A percentile compares a stretch with the other conserved stretches of the same genome.
These are phyloP conservation scores for Scedosporium boydii DNA, from an alignment of 2,329 filamentous ascomycete genomes.

Conservation along the genomic window DNA sequence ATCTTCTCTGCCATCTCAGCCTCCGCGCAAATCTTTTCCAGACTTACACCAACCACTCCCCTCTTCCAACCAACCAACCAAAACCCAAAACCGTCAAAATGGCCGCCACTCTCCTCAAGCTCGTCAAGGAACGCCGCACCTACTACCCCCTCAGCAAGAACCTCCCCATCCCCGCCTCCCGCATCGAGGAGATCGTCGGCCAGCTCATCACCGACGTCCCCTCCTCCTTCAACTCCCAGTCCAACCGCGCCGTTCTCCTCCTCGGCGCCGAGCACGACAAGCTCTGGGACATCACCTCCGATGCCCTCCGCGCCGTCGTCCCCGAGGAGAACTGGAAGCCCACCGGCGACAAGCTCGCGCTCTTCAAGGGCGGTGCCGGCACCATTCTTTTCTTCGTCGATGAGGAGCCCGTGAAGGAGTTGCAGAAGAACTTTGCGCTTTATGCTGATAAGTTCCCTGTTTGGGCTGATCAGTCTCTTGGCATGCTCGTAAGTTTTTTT, in stretches of 20 bases:
- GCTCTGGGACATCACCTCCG: constrained; percentile 68
- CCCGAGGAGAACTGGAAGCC: constrained; percentile 51
- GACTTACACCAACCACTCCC: constrained; percentile 5
- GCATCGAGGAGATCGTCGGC: constrained; percentile 56
- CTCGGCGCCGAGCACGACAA: constrained; percentile 76
- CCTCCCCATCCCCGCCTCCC: constrained; percentile 39
- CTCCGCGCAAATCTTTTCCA: not conserved
- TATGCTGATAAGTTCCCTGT: constrained; percentile 73
- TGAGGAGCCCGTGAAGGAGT: constrained; percentile 51
- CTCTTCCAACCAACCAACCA: constrained; percentile 12
- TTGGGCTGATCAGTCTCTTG: constrained; percentile 69
- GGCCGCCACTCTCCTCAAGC: constrained; percentile 47
- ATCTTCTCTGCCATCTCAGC: not conserved
- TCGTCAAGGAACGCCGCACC: constrained; percentile 58
- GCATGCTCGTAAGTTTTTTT: constrained; percentile 48
- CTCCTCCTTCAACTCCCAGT: constrained; percentile 82
- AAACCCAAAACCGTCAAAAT: constrained; percentile 25
- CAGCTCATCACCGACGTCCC: constrained; percentile 60
- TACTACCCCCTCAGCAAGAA: constrained; percentile 60
- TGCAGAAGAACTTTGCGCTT: constrained; percentile 59
- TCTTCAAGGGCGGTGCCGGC: constrained; percentile 65
- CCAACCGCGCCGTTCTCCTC: constrained; percentile 68
- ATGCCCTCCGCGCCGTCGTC: constrained; percentile 58
- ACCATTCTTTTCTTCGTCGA: constrained; percentile 87
- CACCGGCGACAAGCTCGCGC: constrained; percentile 32